Evolutionary conservation across 148 eudicot species (phyloP).

Genomic region (Vaccinium vitisidaea): DNA sequence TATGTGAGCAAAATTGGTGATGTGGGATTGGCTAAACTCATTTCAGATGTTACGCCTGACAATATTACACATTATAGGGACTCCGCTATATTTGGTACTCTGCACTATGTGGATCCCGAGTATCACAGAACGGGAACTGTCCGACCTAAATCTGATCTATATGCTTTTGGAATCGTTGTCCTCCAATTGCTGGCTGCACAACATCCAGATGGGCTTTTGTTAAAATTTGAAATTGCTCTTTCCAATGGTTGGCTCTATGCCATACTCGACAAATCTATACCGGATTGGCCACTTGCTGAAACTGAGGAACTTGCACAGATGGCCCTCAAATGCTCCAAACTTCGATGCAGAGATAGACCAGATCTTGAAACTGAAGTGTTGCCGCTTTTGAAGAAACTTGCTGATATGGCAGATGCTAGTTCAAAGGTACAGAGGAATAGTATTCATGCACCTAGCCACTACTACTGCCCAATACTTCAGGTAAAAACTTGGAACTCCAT

Average conservation of each 20-base stretch:
- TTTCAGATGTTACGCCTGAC: conserved; percentile 55
- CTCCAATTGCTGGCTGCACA: conserved; percentile 64
- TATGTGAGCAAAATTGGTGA: conserved; percentile 70
- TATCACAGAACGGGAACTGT: conserved; percentile 83
- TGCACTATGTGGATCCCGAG: conserved; percentile 74
- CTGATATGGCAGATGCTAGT: conserved; percentile 61
- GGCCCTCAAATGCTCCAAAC: conserved; percentile 60
- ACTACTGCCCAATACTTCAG: conserved; percentile 79
- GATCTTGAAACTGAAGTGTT: conserved; percentile 75
- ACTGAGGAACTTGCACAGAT: conserved; percentile 55
- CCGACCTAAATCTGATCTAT: conserved; percentile 74
- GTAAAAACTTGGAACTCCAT: conserved; percentile 20
- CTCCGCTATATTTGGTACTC: conserved; percentile 60
- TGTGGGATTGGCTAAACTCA: conserved; percentile 67
- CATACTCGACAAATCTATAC: conserved; percentile 54
- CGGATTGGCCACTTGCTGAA: conserved; percentile 68
- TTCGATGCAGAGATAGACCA: conserved; percentile 84
- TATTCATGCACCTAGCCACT: conserved; percentile 56
- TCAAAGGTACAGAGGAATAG: conserved; percentile 31
- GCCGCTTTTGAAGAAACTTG: conserved; percentile 64
- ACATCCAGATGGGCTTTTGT: conserved; percentile 59
- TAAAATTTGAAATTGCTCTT: conserved; percentile 57
- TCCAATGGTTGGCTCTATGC: conserved; percentile 43
- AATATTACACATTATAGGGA: conserved; percentile 53
- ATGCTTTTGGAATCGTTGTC: conserved; percentile 69